A percentile compares a stretch with the other conserved stretches of the same genome.
These are phyloP conservation scores for Euphorbia celastroides DNA, from an alignment of 441 rosid genomes.

Conservation along the genomic window DNA sequence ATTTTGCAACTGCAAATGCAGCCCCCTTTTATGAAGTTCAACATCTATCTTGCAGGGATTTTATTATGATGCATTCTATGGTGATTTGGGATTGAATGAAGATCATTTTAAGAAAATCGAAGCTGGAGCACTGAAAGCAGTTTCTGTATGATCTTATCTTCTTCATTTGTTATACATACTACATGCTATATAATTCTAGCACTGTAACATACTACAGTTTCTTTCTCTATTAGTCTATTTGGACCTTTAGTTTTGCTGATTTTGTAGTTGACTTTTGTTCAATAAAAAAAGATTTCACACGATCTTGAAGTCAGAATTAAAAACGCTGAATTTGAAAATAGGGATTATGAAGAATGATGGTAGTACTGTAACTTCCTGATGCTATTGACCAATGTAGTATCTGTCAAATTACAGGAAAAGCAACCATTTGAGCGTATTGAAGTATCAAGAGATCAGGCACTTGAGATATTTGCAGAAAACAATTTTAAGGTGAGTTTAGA, in stretches of 20 bases:
- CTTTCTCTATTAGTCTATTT: neutral
- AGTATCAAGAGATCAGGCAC: constrained; percentile 84
- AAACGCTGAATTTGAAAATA: too few species aligned
- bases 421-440: constrained; percentile 98
- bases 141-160: constrained; percentile 44
- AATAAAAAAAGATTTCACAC: neutral
- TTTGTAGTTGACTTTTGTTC: neutral
- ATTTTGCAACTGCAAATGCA: neutral
- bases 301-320: too few species aligned
- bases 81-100: constrained; percentile 76
- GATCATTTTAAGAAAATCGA: constrained; percentile 76
- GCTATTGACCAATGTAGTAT: neutral
- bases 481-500: constrained; percentile 65
- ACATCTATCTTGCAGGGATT: constrained; percentile 60
- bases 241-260: neutral
- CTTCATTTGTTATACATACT: too few species aligned
- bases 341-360: too few species aligned
- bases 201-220: neutral
- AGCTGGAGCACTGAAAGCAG: constrained; percentile 66
- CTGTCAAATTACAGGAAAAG: constrained; percentile 46
- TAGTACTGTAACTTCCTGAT: too few species aligned
- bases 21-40: neutral
- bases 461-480: constrained; percentile 86
- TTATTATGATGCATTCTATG: constrained; percentile 93
- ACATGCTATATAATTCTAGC: neutral